Base-by-base conservation (phyloP, 148 eudicot species). In the Chenopodium berlandieri region DNA sequence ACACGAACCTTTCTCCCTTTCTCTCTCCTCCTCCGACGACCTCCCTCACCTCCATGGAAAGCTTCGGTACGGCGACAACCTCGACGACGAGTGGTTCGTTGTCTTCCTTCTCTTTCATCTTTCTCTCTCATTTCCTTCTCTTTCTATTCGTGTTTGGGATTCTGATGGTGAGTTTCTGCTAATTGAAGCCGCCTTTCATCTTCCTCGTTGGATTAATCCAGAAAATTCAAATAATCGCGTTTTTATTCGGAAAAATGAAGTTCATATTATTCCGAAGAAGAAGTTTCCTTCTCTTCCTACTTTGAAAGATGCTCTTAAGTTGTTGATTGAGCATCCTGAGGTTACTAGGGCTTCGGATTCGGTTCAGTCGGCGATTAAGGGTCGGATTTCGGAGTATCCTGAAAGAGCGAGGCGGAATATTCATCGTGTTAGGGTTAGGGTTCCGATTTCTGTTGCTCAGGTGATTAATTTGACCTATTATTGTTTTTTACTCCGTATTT, bases 61-160 rank as follows among this genome's bases (percentile, higher is more conserved):
- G 56, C 83, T 96, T 85, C 88, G 87, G 19, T 94, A 75, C 85
- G 95, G 97, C 69, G 97, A 96, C 84, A 92, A 91, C 82, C 88
- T 96, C 34, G 94, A 94, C 71, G 99, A 96, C 82, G 99, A 96
- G 82, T 96, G 99, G 99, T 96, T 96, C 85, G 88, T 85, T 31
- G 95, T 92, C 60, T 94, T 84, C 81, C 91, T 94, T 27, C 91
- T 96, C 50, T 89, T 90, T 76, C 78, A 82, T 37, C 31, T 89
- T 37, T 86, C 99, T 60, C 76, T 22, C 44, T 13, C 50, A 3
- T 89, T 92, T 80, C 90, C 90, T n/a, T 23, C 83, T 31, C 82
- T 96, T 75, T 91, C 94, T 0, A 62, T 94, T 62, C 83, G 87
- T 7, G 90, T 90, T 9, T 86, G 85, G 83, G 99, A 94, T 75